phyloP scores from a whole-genome alignment of 345 rosid genomes.

The Chamaenerion angustifolium region DNA sequence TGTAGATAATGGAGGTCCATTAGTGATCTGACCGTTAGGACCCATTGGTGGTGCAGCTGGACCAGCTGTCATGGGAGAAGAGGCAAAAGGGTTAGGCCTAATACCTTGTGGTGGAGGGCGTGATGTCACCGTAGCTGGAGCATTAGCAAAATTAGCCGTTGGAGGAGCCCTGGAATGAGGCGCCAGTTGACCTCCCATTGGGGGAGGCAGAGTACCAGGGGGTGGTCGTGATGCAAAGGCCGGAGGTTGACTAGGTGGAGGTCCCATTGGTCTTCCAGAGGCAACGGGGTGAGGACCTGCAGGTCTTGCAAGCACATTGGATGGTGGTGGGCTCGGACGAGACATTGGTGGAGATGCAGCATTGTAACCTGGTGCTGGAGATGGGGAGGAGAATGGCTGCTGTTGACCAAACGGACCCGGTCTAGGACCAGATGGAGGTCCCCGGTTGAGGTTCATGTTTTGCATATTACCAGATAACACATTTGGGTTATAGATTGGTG shows the following conservation, averaged over 20 bases:
- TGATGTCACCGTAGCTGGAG: constrained; percentile 13
- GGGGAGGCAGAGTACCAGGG: constrained; percentile 31
- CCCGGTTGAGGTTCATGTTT: constrained; percentile 42
- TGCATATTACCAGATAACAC: constrained; percentile 50
- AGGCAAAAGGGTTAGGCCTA: constrained; percentile 28
- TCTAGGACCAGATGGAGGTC: constrained; percentile 40
- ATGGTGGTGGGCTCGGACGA: constrained; percentile 48
- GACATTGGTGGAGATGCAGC: constrained; percentile 27
- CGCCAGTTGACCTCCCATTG: constrained; percentile 17
- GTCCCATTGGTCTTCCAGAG: constrained; percentile 46
- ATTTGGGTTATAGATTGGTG: constrained; percentile 26
- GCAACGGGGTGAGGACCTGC: constrained; percentile 32
- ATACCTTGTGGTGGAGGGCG: constrained; percentile 21
- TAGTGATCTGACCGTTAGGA: constrained; percentile 28
- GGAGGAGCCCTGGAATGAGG: constrained; percentile 10
- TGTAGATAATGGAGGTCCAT: constrained; percentile 30
- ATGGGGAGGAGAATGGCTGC: constrained; percentile 30
- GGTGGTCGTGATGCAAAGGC: constrained; percentile 49
- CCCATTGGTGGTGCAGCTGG: constrained; percentile 13
- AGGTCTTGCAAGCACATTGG: constrained; percentile 29
- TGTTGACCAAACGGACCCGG: constrained; percentile 52
- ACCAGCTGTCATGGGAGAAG: constrained; percentile 22
- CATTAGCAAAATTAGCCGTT: constrained; percentile 20
- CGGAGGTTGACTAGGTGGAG: constrained; percentile 33
- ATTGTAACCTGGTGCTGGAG: constrained; percentile 20